Evolutionary conservation across 129 eudicot species (phyloP), one percentile per base, ranked within the genome.

Genomic region (Centella asiatica): DNA sequence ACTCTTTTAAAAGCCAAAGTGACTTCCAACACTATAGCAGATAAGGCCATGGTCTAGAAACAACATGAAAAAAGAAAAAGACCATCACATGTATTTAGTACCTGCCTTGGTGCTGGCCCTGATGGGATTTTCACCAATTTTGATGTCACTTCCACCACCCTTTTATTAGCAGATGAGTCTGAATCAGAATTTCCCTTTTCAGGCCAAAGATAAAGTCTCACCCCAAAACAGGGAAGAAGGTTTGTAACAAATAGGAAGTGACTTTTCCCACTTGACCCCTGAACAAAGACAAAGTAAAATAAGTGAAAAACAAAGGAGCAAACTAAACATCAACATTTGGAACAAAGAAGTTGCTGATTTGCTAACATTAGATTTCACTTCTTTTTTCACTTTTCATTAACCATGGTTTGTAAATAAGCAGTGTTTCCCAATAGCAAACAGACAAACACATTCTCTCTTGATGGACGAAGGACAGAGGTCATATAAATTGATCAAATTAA

Each of bases 21-120:
- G 6, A 13, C 23, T 24, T 53, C 31, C 59, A 44, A 4, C 15
- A 44, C 48, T 20, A 45, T 26, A 25, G 46, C 8, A 37, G 34
- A 44, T 31, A 25, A 14, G 50, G 65, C 1, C n/a, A n/a, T n/a
- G 4, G 19, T 28, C 44, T 20, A n/a, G 47, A 46, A 29, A 49
- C 29, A 49, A 49, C 18, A 49, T 49, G 12, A 19, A 64, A 13
- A 9, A 19, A 19, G 13, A 11, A 36, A 58, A 58, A 6, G 34
- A 26, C 22, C 20, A n/a, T n/a, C 39, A 39, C 49, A 66, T 17
- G 49, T 29, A 49, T 62, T 25, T 48, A 50, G 68, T 93, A 93
- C 99, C 99, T 93, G 99, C 95, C 83, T 93, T 77, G 96, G 99
- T 72, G 99, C 89, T 67, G 99, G 87, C 65, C 99, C 96, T 39